These are phyloP conservation scores for Cytospora piceicola DNA, from an alignment of 2,329 filamentous ascomycete genomes.

Conservation along the genomic window DNA sequence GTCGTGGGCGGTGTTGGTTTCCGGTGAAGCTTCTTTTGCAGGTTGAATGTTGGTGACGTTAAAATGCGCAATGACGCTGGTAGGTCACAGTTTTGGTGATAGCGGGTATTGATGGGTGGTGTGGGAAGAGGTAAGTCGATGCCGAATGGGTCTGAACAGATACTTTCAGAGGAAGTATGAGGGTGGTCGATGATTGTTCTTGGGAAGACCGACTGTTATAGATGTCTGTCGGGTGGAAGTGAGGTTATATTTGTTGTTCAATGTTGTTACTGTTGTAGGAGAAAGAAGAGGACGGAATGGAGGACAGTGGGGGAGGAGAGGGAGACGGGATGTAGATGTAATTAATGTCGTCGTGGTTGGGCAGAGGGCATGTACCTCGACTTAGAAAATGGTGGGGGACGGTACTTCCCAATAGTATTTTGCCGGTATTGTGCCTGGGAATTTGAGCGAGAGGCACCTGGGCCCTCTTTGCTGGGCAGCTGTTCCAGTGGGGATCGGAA, in stretches of 20 bases:
- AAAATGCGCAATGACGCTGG: conserved; percentile 12
- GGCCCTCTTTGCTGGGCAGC: conserved; percentile 10
- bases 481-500: conserved; percentile 20
- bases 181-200: conserved; percentile 10
- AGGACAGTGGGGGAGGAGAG: conserved; percentile 28
- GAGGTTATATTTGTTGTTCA: conserved; percentile 14
- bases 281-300: conserved; percentile 24
- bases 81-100: conserved; percentile 5
- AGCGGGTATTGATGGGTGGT: conserved; percentile 7
- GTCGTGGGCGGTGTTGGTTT: conserved; percentile 5
- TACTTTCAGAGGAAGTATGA: conserved; percentile 1
- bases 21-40: conserved; percentile 2
- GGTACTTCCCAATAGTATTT: conserved; percentile 28
- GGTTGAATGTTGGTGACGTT: conserved; percentile 6
- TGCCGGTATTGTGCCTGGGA: conserved; percentile 21
- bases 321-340: conserved; percentile 36
- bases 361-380: conserved; percentile 26
- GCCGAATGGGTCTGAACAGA: not conserved
- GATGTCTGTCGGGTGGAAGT: not conserved
- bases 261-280: conserved; percentile 23
- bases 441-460: conserved; percentile 21
- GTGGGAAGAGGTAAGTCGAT: not conserved
- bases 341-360: conserved; percentile 32
- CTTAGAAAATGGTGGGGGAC: conserved; percentile 28
- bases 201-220: conserved; percentile 9